Conservation (phyloP, 306 rosid species). For the Cajanus cajan region DNA sequence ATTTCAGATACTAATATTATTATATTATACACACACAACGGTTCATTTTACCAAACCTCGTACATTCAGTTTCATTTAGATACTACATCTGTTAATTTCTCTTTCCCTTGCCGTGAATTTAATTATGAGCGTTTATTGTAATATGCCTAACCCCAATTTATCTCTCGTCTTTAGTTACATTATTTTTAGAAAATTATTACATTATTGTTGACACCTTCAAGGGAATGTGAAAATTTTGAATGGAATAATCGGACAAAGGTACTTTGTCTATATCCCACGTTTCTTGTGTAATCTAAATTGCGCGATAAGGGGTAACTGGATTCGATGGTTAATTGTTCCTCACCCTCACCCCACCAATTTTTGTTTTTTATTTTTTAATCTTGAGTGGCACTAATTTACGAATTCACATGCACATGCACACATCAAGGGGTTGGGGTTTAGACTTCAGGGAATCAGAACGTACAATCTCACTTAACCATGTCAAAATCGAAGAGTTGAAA, state of each 20-base stretch:
- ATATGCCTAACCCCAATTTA: background rate
- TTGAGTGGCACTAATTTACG: background rate
- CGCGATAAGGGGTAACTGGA: background rate
- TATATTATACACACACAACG: background rate
- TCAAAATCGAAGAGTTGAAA: constrained; percentile 8
- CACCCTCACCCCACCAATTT: too few species aligned
- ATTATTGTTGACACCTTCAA: background rate
- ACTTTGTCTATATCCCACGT: too few species aligned
- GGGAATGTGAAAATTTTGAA: background rate
- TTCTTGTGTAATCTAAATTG: background rate
- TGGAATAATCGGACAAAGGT: background rate
- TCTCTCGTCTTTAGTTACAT: background rate
- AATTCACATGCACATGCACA: background rate
- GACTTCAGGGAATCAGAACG: background rate
- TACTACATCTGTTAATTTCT: background rate
- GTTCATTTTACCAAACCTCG: background rate
- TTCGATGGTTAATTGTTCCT: background rate
- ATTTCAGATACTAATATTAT: background rate
- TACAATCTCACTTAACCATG: background rate
- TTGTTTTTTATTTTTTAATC: background rate
- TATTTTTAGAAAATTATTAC: background rate
- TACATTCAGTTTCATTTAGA: background rate
- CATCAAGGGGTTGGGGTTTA: background rate
- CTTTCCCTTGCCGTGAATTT: too few species aligned
- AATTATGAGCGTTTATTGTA: too few species aligned